These are phyloP conservation scores for Thraustochytrium striatum DNA, from an alignment of 352 stramenopile species.

Conservation along the genomic window DNA sequence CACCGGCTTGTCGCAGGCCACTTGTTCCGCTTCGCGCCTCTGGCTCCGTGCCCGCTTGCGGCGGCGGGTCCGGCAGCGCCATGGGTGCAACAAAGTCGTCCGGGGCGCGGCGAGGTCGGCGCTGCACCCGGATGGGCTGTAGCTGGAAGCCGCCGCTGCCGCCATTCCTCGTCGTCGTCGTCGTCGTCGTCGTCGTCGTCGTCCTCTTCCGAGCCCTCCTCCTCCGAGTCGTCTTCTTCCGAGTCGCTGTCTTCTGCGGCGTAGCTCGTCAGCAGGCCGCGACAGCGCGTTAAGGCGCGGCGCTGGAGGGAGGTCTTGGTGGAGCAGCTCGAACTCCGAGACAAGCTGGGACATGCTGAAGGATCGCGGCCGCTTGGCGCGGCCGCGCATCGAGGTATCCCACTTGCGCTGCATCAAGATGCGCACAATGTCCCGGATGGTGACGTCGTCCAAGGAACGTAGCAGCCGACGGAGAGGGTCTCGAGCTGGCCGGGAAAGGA, in stretches of 20 bases:
- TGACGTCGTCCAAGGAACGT: slow-evolving; percentile 10
- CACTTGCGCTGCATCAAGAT: slow-evolving; percentile 17
- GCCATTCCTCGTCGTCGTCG: slow-evolving; percentile 10
- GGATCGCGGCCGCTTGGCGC: not conserved
- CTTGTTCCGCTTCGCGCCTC: too few relatives aligned
- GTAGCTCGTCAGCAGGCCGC: not conserved
- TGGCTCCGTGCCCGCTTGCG: too few relatives aligned
- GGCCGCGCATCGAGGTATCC: not conserved
- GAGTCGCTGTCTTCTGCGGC: slow-evolving; percentile 19
- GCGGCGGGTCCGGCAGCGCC: too few relatives aligned
- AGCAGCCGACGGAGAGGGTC: slow-evolving; percentile 31
- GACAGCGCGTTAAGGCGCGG: slow-evolving; percentile 6
- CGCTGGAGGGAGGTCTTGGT: slow-evolving; percentile 6
- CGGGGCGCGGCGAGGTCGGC: too few relatives aligned
- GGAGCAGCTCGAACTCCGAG: slow-evolving; percentile 13
- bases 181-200: not conserved
- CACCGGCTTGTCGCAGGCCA: too few relatives aligned
- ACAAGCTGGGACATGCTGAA: not conserved
- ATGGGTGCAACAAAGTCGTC: not conserved
- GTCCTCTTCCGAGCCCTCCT: slow-evolving; percentile 2
- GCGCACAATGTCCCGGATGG: slow-evolving; percentile 7
- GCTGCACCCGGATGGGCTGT: too few relatives aligned
- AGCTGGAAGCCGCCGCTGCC: not conserved
- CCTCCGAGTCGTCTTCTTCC: slow-evolving; percentile 19
- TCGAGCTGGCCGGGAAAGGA: slow-evolving; percentile 25